Evolutionary conservation across 306 rosid genomes (phyloP).

Genomic region (Fragaria iinumae): DNA sequence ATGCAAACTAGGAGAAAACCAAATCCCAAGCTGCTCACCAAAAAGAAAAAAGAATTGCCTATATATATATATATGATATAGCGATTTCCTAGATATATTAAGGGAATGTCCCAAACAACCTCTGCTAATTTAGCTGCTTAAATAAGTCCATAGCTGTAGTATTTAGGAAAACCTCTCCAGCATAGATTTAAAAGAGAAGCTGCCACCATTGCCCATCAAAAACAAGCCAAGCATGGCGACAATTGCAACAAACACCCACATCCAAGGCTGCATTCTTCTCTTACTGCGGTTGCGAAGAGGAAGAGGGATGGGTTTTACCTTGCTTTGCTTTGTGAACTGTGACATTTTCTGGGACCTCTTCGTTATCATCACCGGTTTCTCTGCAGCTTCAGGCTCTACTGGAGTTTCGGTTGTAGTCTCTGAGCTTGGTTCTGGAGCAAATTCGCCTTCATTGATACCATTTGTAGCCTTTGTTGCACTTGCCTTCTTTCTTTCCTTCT

Average conservation of each 20-base stretch:
- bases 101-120: conserved; percentile 47
- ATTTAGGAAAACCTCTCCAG: conserved; percentile 46
- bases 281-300: conserved; percentile 71
- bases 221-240: conserved; percentile 42
- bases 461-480: conserved; percentile 31
- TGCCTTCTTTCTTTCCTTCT: conserved; percentile 70
- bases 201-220: conserved; percentile 43
- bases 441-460: conserved; percentile 37
- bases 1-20: conserved; percentile 37
- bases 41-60: conserved; percentile 44
- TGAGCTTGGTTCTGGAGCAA: conserved; percentile 37
- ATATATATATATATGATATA: conserved; percentile 27
- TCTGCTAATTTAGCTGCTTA: conserved; percentile 28
- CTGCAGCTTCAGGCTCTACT: conserved; percentile 41
- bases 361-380: conserved; percentile 36
- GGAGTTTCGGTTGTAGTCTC: conserved; percentile 32
- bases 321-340: conserved; percentile 54
- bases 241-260: conserved; percentile 52
- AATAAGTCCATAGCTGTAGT: conserved; percentile 22
- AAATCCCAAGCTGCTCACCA: conserved; percentile 28
- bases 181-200: conserved; percentile 36
- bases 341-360: conserved; percentile 48
- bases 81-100: conserved; percentile 39
- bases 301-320: conserved; percentile 56
- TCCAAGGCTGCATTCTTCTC: conserved; percentile 76